Base-by-base conservation (phyloP, 208 protist genomes). In the Acanthamoeba rhysodes region DNA sequence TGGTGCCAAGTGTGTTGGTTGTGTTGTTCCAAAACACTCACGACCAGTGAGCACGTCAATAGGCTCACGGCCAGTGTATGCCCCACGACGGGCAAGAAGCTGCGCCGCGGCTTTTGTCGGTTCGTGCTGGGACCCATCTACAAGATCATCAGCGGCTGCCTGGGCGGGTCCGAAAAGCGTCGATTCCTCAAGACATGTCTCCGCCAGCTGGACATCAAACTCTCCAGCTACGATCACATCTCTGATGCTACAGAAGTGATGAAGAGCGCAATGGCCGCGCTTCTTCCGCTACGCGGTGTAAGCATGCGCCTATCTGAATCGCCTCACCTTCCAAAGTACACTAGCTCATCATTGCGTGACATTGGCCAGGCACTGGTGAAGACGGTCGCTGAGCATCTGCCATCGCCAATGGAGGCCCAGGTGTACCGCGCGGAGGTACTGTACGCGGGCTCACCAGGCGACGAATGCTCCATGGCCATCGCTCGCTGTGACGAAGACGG, bases 71-170 rank as follows among this genome's bases (percentile, higher is more conserved):
- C 24, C 29, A 10, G 24, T 24, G 41, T 53, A 4, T 84, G 37
- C 9, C 32, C 4, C 5, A 37, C 74, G 24, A 84, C 74, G 6
- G 98, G 98, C 64, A 97, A 97, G 78, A 57, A 45, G 66, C 94
- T 98, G 24, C n/a, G 87, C n/a, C 97, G 99, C 95, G 98, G 97
- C 92, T 99, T 99, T 98, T 98, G 97, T 96, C 98, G 99, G 98
- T 99, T 99, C 97, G 98, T 99, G 85, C 94, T 99, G 16, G 99
- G 99, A 87, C 99, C 99, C 87, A 99, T 99, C 97, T 98, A 98
- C 97, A 97, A 99, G 96, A 94, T 99, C 55, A 99, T 99, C 94
- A 95, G 99, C 87, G 97, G 98, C 64, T 95, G 98, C 96, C 99
- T 99, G 98, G 98, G 98, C 55, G 74, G 74, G 10, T 16, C 74